A percentile compares a stretch with the other conserved stretches of the same genome.
Conservation (phyloP, 805 yeast genomes). For the Lipomyces chichibuensis region DNA sequence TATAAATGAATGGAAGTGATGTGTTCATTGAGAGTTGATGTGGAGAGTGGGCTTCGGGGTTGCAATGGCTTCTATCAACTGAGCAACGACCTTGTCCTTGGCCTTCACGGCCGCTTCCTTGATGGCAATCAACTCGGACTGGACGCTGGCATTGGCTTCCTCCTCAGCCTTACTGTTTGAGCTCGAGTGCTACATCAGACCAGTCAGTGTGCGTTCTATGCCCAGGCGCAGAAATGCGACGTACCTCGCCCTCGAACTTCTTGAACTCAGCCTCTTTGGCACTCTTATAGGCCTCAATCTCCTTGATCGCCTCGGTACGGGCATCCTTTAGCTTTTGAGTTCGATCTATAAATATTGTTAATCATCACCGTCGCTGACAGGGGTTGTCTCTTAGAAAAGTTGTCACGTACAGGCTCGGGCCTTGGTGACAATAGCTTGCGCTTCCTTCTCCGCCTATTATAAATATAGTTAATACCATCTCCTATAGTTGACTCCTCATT, state of each 20-base stretch:
- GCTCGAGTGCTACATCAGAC: constrained; percentile 58
- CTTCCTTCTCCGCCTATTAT: constrained; percentile 84
- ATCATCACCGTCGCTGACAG: constrained; percentile 40
- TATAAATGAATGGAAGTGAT: neutral
- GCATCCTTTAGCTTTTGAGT: constrained; percentile 89
- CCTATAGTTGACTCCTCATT: no score
- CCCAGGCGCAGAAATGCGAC: constrained; percentile 22
- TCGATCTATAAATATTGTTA: constrained; percentile 56
- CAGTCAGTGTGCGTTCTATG: neutral
- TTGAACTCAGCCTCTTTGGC: constrained; percentile 82
- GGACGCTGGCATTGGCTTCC: constrained; percentile 75
- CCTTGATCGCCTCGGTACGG: constrained; percentile 86
- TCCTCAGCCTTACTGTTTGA: constrained; percentile 74
- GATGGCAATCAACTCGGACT: constrained; percentile 70
- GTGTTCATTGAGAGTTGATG: constrained; percentile 59
- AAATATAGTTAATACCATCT: neutral
- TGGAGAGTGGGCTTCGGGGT: constrained; percentile 83
- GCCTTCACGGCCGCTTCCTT: constrained; percentile 64
- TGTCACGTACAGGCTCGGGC: constrained; percentile 77
- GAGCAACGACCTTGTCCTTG: constrained; percentile 67
- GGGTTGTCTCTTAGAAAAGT: neutral
- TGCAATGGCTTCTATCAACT: constrained; percentile 77
- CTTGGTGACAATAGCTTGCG: constrained; percentile 91
- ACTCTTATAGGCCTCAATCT: constrained; percentile 81
- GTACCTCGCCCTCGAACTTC: constrained; percentile 62